Conservation (phyloP, 2,329 filamentous ascomycete genomes). For the Monosporascus ibericus region DNA sequence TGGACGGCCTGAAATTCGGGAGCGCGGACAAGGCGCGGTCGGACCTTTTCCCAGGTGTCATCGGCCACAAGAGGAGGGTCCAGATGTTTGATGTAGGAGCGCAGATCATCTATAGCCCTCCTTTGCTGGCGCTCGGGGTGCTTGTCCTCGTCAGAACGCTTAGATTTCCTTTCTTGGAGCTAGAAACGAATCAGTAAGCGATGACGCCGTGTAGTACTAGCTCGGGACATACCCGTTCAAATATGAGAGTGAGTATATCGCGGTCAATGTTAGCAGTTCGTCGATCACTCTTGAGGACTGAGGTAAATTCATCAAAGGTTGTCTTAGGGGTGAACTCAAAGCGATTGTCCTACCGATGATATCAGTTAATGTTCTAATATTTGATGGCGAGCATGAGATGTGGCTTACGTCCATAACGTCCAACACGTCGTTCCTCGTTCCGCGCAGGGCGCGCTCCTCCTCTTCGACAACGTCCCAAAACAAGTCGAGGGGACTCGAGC, state of each 20-base stretch:
- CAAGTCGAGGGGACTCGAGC: constrained; percentile 81
- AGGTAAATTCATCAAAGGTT: constrained; percentile 80
- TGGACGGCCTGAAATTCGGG: constrained; percentile 80
- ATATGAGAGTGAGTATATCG: constrained; percentile 74
- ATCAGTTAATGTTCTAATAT: constrained; percentile 28
- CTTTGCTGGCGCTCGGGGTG: constrained; percentile 81
- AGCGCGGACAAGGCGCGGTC: constrained; percentile 68
- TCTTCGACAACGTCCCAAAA: constrained; percentile 97
- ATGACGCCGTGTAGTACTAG: constrained; percentile 10
- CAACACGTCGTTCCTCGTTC: constrained; percentile 73
- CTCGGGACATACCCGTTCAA: constrained; percentile 59
- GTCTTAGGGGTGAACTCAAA: constrained; percentile 87
- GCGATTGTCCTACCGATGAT: constrained; percentile 63
- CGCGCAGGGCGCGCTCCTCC: constrained; percentile 80
- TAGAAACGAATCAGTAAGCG: constrained; percentile 26
- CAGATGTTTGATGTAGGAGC: constrained; percentile 80
- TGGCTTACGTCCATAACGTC: constrained; percentile 78
- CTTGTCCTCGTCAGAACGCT: constrained; percentile 70
- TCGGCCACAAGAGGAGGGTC: constrained; percentile 72
- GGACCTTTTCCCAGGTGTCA: constrained; percentile 87
- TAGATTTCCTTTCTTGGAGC: constrained; percentile 80
- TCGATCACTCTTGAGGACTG: constrained; percentile 76
- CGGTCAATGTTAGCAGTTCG: constrained; percentile 82
- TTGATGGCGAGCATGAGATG: not conserved
- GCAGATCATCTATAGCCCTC: constrained; percentile 75